Percentiles rank a stretch among this genome's conserved stretches.
phyloP scores from a whole-genome alignment of 1,284 basidiomycete species.

The Paramarasmius palmivorus region DNA sequence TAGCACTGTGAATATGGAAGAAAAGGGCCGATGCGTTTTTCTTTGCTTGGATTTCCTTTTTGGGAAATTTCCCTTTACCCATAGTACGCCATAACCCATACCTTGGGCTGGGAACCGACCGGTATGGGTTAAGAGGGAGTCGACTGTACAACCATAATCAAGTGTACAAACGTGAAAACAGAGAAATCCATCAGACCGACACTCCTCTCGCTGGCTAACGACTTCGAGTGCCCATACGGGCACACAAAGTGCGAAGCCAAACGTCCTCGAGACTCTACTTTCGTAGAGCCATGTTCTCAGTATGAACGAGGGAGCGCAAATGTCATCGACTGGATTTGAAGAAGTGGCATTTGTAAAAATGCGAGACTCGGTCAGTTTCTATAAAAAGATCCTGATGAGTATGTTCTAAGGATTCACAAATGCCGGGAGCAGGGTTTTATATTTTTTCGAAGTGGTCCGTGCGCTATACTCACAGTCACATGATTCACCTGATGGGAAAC shows the following conservation, averaged over 20 bases:
- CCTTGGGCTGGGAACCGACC: no score
- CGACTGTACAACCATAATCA: no score
- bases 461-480: conserved; percentile 20
- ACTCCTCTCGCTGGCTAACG: conserved; percentile 61
- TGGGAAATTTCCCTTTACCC: no score
- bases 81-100: no score
- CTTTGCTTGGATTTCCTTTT: no score
- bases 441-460: conserved; percentile 34
- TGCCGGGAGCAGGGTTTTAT: conserved; percentile 35
- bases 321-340: conserved; percentile 81
- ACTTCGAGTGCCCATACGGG: conserved; percentile 37
- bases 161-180: no score
- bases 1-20: no score
- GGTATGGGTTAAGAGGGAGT: no score
- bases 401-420: conserved; percentile 58
- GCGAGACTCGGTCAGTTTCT: conserved; percentile 88
- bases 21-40: no score
- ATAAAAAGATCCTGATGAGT: conserved; percentile 88
- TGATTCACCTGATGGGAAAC: no score
- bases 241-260: conserved; percentile 43
- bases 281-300: conserved; percentile 65
- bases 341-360: conserved; percentile 82
- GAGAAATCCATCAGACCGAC: conserved; percentile 74
- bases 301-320: conserved; percentile 66
- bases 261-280: conserved; percentile 68